Conservation (phyloP, 2,329 filamentous ascomycete genomes). For the Trichoderma sp. region DNA sequence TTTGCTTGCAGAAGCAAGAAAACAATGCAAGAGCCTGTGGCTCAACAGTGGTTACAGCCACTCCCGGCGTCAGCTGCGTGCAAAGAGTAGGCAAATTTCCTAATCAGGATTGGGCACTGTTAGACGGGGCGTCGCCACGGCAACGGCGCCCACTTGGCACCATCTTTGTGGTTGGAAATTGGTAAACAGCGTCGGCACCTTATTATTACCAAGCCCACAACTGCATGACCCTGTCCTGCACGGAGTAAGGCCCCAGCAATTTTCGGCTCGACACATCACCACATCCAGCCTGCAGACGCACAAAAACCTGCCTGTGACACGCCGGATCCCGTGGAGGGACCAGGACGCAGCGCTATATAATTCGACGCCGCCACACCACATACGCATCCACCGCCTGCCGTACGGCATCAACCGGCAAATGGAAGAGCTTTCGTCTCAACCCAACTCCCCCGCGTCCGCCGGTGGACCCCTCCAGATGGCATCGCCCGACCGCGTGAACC, state of each 20-base stretch:
- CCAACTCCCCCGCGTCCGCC: conserved; percentile 52
- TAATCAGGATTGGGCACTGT: conserved; percentile 28
- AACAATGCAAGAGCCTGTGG: neutral
- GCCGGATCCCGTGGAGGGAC: neutral
- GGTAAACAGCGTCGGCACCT: conserved; percentile 32
- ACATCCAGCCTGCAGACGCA: neutral
- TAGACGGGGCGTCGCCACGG: conserved; percentile 30
- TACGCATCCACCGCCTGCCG: neutral
- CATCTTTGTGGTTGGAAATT: conserved; percentile 28
- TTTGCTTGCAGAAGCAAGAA: neutral
- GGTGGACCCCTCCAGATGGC: conserved; percentile 60
- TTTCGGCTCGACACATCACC: neutral
- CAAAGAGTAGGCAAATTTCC: neutral
- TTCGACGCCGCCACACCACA: neutral
- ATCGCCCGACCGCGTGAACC: conserved; percentile 66
- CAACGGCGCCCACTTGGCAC: conserved; percentile 28
- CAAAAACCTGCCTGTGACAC: neutral
- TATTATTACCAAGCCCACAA: conserved; percentile 19
- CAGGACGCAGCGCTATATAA: neutral
- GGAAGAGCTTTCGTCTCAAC: conserved; percentile 50
- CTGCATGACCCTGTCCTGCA: conserved; percentile 15
- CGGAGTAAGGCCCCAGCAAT: conserved; percentile 6
- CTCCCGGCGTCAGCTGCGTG: neutral
- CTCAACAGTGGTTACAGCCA: neutral
- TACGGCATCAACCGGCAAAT: conserved; percentile 34